These are phyloP conservation scores for Dendrocalamus latiflorus DNA, from an alignment of 202 grass and related monocot species.

Conservation along the genomic window DNA sequence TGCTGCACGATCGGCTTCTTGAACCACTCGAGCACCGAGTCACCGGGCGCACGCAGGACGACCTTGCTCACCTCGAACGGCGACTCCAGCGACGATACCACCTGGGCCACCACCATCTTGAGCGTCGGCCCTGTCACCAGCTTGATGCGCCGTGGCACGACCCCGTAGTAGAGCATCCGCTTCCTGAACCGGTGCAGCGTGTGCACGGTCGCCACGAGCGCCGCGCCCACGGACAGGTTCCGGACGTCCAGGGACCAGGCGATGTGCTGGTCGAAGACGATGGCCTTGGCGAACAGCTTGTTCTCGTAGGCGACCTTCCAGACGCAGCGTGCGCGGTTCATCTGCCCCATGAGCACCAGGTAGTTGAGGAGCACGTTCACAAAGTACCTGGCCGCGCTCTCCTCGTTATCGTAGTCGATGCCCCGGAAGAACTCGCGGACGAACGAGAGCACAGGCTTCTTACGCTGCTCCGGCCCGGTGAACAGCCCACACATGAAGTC, in stretches of 20 bases:
- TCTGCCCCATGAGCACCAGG: conserved; percentile 90
- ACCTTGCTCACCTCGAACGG: conserved; percentile 94
- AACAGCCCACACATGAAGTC: conserved; percentile 81
- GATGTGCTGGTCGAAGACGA: conserved; percentile 96
- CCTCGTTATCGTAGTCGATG: conserved; percentile 77
- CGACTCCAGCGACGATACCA: conserved; percentile 62
- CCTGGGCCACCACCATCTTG: conserved; percentile 85
- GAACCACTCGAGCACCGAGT: conserved; percentile 86
- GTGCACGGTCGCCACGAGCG: conserved; percentile 65
- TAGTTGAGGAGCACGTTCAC: conserved; percentile 94
- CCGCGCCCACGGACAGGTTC: conserved; percentile 71
- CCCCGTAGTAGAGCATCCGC: conserved; percentile 93
- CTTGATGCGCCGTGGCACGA: conserved; percentile 81
- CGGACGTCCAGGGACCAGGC: conserved; percentile 86
- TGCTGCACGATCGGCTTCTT: conserved; percentile 94
- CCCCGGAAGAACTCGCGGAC: conserved; percentile 86
- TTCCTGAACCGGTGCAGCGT: conserved; percentile 92
- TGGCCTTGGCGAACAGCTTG: conserved; percentile 91
- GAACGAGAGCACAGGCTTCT: conserved; percentile 79
- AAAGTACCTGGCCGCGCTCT: conserved; percentile 71
- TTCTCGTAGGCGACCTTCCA: conserved; percentile 98
- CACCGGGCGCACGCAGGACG: conserved; percentile 65
- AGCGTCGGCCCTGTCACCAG: conserved; percentile 80
- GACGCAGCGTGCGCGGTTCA: conserved; percentile 83
- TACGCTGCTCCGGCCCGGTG: conserved; percentile 88